Percentiles rank a stretch among this genome's conserved stretches.
Evolutionary conservation across 768 basidiomycete species (phyloP).

Genomic region (Paxillus involutus): DNA sequence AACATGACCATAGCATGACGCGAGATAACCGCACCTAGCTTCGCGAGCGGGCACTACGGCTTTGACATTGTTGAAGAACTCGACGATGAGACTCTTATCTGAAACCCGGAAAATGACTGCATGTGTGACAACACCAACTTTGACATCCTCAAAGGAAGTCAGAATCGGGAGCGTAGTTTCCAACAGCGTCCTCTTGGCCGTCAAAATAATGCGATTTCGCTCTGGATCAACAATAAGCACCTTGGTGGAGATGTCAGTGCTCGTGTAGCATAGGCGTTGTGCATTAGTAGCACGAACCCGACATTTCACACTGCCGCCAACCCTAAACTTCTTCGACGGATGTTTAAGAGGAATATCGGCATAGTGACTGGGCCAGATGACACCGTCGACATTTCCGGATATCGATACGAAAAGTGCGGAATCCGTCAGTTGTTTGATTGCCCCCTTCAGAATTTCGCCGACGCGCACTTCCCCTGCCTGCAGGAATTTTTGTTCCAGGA

Average conservation of each 20-base stretch:
- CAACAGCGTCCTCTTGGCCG: constrained; percentile 88
- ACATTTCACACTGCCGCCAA: constrained; percentile 80
- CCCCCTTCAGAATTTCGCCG: constrained; percentile 85
- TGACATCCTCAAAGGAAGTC: constrained; percentile 61
- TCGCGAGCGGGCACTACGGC: constrained; percentile 81
- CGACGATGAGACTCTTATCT: constrained; percentile 79
- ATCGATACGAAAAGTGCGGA: constrained; percentile 83
- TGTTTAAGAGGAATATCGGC: constrained; percentile 95
- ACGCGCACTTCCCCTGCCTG: constrained; percentile 80
- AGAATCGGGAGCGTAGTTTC: constrained; percentile 77
- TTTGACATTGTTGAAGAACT: constrained; percentile 88
- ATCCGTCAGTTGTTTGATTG: constrained; percentile 81
- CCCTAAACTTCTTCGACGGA: constrained; percentile 87
- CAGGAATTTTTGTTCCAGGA: constrained; percentile 85
- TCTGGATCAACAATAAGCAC: constrained; percentile 82
- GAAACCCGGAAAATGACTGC: constrained; percentile 83
- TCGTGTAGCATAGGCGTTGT: neutral
- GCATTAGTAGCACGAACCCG: constrained; percentile 51
- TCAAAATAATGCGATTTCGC: constrained; percentile 78
- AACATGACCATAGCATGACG: neutral
- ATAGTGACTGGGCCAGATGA: constrained; percentile 93
- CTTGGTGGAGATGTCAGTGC: constrained; percentile 36
- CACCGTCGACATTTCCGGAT: constrained; percentile 85
- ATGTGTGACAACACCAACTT: constrained; percentile 70
- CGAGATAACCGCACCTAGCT: constrained; percentile 59